Base-by-base conservation (phyloP, 1,139 yeast genomes). In the Blastobotrys buckinghamii region DNA sequence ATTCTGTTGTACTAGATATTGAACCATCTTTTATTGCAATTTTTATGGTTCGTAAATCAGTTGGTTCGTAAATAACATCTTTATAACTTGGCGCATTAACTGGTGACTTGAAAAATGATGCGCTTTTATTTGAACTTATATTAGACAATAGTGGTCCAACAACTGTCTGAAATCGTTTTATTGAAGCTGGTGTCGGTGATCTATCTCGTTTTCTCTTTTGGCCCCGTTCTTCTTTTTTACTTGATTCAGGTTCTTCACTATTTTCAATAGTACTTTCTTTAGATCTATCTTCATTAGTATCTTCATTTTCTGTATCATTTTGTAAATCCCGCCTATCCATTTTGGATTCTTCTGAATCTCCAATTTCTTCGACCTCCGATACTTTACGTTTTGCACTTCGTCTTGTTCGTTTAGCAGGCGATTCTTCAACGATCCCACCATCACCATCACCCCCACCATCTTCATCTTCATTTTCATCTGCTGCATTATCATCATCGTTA, bases 11-110 rank as follows among this genome's bases (percentile, higher is more conserved):
- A 26, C 62, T 62, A 45, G 75, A 72, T 39, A 85, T 76, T 55
- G 74, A 73, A 1, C 79, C 81, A 50, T 79, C 81, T 56, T 81
- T 82, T 30, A 84, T 74, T 53, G 73, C 73, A 44, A 75, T 73
- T 52, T 77, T 71, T 42, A 86, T 78, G 5, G 79, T 77, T 58
- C 84, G 82, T 56, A 86, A 66, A 62, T 85, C 92, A 26, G 78
- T 76, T 0, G 95, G 94, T 39, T 76, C 72, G 55, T 77, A 72
- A 16, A 86, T 77, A 34, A 84, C 68, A 20, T 76, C 73, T 59
- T 77, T 74, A 59, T 85, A 86, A 48, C 81, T 78, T 2, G 86
- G 87, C 1, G 89, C 92, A 57, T 74, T 77, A 12, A 85, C 94
- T 0, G 94, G 87, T 50, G 76, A 78, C 35, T 82, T 64, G 61